Base-by-base conservation (phyloP, 2,329 filamentous ascomycete genomes). In the Sporothrix curviconia region DNA sequence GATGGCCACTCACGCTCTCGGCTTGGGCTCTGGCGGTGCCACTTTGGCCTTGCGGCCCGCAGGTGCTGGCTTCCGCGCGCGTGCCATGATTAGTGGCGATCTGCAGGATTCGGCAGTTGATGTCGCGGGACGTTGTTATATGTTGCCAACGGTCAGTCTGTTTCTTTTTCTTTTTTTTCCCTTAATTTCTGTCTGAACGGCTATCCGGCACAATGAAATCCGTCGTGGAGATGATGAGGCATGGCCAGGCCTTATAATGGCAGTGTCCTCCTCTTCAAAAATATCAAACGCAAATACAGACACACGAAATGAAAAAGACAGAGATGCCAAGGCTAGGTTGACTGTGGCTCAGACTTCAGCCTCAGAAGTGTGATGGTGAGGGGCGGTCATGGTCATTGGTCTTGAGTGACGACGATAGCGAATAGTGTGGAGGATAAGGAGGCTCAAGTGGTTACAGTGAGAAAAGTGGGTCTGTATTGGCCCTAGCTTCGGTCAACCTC, bases 11-110 rank as follows among this genome's bases (percentile, higher is more conserved):
- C 34, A 60, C 55, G 59, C 59, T 25, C 55, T 28, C 32, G 56
- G 59, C 22, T 60, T 60, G 22, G 55, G 55, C 25, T 47, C 59
- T 17, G 47, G 44, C 7, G 47, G 28, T 28, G 51, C 15, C 44
- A 37, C 37, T 17, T 34, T 57, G n/a, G 42, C 25, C 36, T 54
- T 56, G 25, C 50, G 55, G 15, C 19, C 44, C n/a, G 55, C 24
- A 3, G 39, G 14, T 19, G 51, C 5, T 6, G 51, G 7, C 22
- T 57, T 60, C n/a, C 40, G 54, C 14, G 42, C 47, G 22, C 55
- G 55, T 6, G 44, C 32, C 59, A 60, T 36, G 46, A 11, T 7
- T 14, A 25, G n/a, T 34, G 12, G 32, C 30, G 7, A 24, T 15
- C 19, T 30, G 22, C 14, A 15, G 15, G 25, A 32, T 11, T 17